Evolutionary conservation across 2,329 filamentous ascomycete genomes (phyloP), one percentile per base, ranked within the genome.

Genomic region (Exserohilum rostratum): DNA sequence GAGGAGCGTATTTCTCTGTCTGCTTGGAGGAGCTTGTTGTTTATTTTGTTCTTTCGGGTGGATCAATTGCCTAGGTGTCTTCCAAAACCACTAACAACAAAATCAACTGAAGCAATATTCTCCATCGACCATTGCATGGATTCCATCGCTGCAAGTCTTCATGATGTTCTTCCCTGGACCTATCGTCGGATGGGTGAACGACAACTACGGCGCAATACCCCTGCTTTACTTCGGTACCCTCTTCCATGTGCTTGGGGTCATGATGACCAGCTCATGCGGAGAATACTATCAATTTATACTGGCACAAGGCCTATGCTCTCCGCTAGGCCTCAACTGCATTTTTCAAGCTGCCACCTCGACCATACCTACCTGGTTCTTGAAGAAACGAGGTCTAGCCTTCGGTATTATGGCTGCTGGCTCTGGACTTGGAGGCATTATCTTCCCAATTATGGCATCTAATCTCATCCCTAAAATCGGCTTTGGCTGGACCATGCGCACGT

Each of bases 211-310:
- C 0, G 85, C 87, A 0, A 79, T 82, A 25, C 80, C 76, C 42
- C 73, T 90, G 0, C 67, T 87, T 1, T 30, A 85, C 1, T 66
- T 68, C 11, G 85, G 85, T 13, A 80, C 78, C 0, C 71, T 86
- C 47, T 66, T 86, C 30, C 82, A 87, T 50, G 80, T 88, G 13
- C 82, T 88, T 50, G 82, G 83, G 2, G 65, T 88, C 5, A 87
- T 89, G 83, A 87, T 88, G 84, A 78, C 83, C 0, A 82, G 79
- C 6, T 70, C 88, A 53, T 86, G 78, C 48, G 81, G 75, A 0
- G 62, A 82, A 50, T 85, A 83, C 66, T 85, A 80, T 58, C 82
- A 84, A 33, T 80, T 84, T 63, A 69, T 85, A 43, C 79, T 85
- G 5, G 76, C 82, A 0, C 83, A 86, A 58, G 81, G 80, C 3